Evolutionary conservation across 768 basidiomycete species (phyloP), one percentile per base, ranked within the genome.

Genomic region (Lactifluus piperatus): DNA sequence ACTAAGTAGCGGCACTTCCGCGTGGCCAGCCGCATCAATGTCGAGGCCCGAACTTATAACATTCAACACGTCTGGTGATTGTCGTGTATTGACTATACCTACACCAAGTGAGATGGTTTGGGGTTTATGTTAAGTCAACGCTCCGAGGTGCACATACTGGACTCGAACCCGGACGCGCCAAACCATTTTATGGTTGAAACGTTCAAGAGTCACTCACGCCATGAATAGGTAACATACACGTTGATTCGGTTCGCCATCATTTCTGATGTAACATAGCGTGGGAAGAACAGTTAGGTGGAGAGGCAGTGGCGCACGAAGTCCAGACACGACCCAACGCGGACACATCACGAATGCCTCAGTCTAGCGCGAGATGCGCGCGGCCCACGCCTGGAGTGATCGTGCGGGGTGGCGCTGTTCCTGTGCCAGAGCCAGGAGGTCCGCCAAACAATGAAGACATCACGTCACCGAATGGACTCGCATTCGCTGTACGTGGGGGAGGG

Each of bases 361-460:
- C 60, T 27, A 56, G 60, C 4, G 36, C 37, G 44, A 56, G 60
- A 2, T 52, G 60, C 16, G 54, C 36, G 7, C 49, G 49, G 11
- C 13, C 18, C 22, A 22, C 48, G 5, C 34, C 34, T 7, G 60
- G 54, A 9, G 36, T 47, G 37, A 61, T 61, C 9, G 44, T 61
- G 39, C 60, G 60, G n/a, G 50, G 50, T 8, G 34, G 48, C 10
- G 36, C 26, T 51, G 49, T 5, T 37, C 9, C 41, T 2, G 46
- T 10, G 14, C 47, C 49, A n/a, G 55, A 53, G 6, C 62, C 52
- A 7, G 68, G 68, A 32, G 76, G 70, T 7, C 91, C 91, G 27
- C 94, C 94, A 58, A 98, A 87, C 69, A 97, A 74, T 5, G 86
- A 85, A 5, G 92, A 90, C 72, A 98, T 74, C 79, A 97, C 88